Conservation (phyloP, 2,329 filamentous ascomycete genomes). For the Aureobasidium sp. region DNA sequence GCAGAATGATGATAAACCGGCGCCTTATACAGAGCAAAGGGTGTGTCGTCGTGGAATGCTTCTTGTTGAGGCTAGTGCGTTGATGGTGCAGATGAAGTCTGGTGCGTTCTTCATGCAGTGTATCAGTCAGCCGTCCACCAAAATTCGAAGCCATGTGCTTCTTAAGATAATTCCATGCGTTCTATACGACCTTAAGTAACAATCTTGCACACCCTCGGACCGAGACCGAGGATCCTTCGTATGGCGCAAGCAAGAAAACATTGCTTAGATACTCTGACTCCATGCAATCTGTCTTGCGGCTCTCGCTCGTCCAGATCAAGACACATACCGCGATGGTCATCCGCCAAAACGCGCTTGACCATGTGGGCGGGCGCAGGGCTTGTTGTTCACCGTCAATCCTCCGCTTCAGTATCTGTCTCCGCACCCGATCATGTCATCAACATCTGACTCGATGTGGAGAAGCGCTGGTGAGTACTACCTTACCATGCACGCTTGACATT, state of each 20-base stretch:
- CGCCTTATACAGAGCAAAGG: not conserved
- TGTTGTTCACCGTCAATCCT: not conserved
- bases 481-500: not conserved
- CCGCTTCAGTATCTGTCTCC: not conserved
- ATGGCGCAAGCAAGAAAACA: not conserved
- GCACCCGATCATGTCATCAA: not conserved
- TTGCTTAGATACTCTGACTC: not conserved
- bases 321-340: not conserved
- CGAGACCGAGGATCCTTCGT: not conserved
- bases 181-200: not conserved
- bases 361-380: not conserved
- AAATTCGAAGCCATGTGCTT: too few relatives aligned
- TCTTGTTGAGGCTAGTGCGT: not conserved
- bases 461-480: constrained; percentile 21
- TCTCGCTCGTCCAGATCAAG: not conserved
- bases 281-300: not conserved
- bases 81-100: not conserved
- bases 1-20: not conserved
- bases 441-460: not conserved
- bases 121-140: too few relatives aligned
- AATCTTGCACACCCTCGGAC: not conserved
- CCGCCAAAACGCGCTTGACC: not conserved
- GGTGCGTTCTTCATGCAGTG: too few relatives aligned
- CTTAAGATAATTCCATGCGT: not conserved
- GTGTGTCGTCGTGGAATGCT: constrained; percentile 2